Evolutionary conservation across 2,329 filamentous ascomycete species (phyloP), one percentile per base, ranked within the genome.

Genomic region (Tolypocladium ovalisporum): DNA sequence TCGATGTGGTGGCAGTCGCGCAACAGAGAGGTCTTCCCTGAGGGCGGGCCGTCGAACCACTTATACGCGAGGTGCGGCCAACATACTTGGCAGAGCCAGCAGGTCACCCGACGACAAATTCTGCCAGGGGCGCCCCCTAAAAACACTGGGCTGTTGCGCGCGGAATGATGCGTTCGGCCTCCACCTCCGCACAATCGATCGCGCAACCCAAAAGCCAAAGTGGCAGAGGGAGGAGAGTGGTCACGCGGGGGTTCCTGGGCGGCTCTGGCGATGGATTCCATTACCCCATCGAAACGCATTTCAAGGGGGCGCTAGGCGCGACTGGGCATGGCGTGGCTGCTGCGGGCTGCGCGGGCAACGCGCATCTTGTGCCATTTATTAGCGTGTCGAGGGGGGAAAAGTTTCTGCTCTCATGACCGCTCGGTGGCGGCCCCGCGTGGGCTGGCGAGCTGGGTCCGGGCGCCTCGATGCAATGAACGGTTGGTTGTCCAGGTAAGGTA

Each of bases 271-370:
- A 10, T 17, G 29, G 52, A 39, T 54, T 40, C 24, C 36, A 39
- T 54, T 54, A 54, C 52, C 52, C 52, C 52, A 54, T 54, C 35
- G 52, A 54, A 54, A 54, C 27, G 52, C 36, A 36, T n/a, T 17
- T 3, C 24, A 4, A 13, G 9, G 36, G 27, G 52, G 24, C 22
- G 47, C 47, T 51, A 51, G 47, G 29, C 47, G 29, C 29, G 19
- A 51, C 10, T 4, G 19, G 47, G 47, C 29, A 51, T 51, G 27
- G 47, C 47, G 44, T 17, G 44, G 44, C 1, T 1, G 2, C 27
- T n/a, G 17, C 36, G 7, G 40, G n/a, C 4, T n/a, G 37, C 17
- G 37, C 19, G 40, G 9, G 40, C 40, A 15, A 22, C 39, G 10
- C n/a, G n/a, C n/a, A 37, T 17, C 3, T 17, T 37, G 36, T 22